Percentiles rank a stretch among this genome's conserved stretches.
Conservation (phyloP, 805 yeast species). For the Candida railenensis region DNA sequence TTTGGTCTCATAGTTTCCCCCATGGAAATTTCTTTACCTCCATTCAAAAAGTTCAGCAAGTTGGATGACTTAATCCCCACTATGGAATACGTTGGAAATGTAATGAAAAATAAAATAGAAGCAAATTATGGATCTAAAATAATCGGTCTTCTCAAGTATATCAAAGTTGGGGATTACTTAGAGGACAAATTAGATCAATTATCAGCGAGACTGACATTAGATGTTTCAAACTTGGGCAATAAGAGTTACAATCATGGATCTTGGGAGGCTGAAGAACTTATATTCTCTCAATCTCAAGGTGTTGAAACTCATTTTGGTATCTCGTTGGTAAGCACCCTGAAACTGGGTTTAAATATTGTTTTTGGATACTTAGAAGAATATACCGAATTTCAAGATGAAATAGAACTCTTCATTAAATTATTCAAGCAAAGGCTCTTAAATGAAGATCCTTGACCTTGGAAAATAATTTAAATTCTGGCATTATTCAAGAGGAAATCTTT, state of each 20-base stretch:
- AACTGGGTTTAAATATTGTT: constrained; percentile 16
- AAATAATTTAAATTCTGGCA: too few species aligned
- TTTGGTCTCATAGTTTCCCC: constrained; percentile 1
- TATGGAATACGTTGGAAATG: background rate
- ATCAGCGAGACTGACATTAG: constrained; percentile 18
- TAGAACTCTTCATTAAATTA: background rate
- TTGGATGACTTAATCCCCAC: background rate
- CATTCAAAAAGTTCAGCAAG: background rate
- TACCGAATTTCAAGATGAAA: background rate
- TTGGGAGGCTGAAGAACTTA: constrained; percentile 11
- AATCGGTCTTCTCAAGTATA: constrained; percentile 12
- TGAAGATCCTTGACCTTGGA: background rate
- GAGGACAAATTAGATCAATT: constrained; percentile 9
- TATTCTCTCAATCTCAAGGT: constrained; percentile 20
- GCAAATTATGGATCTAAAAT: constrained; percentile 10
- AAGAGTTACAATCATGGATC: constrained; percentile 6
- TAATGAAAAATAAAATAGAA: constrained; percentile 4
- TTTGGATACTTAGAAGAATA: constrained; percentile 13
- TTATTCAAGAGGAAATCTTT: too few species aligned
- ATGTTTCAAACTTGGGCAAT: constrained; percentile 20
- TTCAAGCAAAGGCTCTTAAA: constrained; percentile 11
- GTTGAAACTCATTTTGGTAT: constrained; percentile 11
- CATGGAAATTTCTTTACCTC: background rate
- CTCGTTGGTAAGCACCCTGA: constrained; percentile 11
- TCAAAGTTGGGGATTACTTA: constrained; percentile 11